Evolutionary conservation across 352 stramenopile genomes (phyloP).

Genomic region (Bremia lactucae): DNA sequence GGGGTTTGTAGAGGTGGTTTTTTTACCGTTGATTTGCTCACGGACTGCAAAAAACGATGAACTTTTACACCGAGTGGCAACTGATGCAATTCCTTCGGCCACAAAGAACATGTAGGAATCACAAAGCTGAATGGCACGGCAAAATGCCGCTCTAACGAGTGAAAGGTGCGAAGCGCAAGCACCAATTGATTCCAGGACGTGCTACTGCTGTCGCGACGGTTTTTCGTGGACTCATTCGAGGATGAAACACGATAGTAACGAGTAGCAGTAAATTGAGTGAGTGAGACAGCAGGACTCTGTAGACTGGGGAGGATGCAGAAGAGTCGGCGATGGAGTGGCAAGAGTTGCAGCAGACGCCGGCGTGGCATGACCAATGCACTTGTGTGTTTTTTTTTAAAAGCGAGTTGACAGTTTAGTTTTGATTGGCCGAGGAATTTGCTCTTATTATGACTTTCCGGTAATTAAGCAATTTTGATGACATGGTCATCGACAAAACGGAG

Average conservation of each 20-base stretch:
- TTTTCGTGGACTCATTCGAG: not conserved
- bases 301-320: not conserved
- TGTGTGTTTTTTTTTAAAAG: no score
- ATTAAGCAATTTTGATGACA: no score
- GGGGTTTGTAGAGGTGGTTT: conserved; percentile 14
- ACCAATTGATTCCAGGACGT: conserved; percentile 22
- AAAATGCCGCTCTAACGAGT: conserved; percentile 50
- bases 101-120: conserved; percentile 11
- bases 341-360: conserved; percentile 2
- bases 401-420: no score
- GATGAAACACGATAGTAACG: conserved; percentile 9
- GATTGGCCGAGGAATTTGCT: no score
- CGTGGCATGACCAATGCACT: conserved; percentile 4
- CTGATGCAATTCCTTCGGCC: conserved; percentile 37
- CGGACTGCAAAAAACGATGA: conserved; percentile 40
- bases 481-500: no score
- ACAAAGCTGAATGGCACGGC: conserved; percentile 40
- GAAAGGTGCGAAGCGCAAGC: conserved; percentile 41
- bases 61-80: conserved; percentile 45
- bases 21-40: conserved; percentile 10
- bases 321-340: not conserved
- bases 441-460: no score
- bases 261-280: no score
- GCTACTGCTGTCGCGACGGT: not conserved
- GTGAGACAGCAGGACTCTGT: no score